Conservation (phyloP, 2,329 filamentous ascomycete species). For the Claviceps pazoutovae region DNA sequence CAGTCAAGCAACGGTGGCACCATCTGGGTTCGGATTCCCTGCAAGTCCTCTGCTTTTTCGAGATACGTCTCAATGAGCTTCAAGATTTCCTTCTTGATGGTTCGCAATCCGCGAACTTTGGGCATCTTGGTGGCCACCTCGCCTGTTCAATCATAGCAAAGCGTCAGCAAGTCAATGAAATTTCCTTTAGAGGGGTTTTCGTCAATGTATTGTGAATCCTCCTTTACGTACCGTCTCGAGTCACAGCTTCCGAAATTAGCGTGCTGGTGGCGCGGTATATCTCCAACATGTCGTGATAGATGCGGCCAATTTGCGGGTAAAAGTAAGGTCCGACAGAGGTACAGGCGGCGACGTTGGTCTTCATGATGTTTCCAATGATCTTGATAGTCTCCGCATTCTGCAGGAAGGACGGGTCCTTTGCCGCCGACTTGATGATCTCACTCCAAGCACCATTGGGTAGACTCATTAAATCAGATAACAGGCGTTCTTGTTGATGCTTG, state of each 20-base stretch:
- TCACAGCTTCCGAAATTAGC: conserved; percentile 86
- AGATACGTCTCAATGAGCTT: conserved; percentile 98
- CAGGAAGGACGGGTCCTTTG: conserved; percentile 69
- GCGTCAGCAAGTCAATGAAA: not conserved
- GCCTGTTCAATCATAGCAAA: conserved; percentile 31
- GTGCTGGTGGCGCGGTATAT: conserved; percentile 98
- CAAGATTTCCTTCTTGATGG: conserved; percentile 98
- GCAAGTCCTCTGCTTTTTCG: conserved; percentile 90
- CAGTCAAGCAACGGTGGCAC: conserved; percentile 92
- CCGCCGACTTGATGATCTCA: conserved; percentile 79
- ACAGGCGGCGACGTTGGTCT: conserved; percentile 98
- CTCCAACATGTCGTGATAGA: conserved; percentile 96
- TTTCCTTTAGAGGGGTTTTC: not conserved
- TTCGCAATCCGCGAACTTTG: conserved; percentile 84
- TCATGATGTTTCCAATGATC: conserved; percentile 99
- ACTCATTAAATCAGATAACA: conserved; percentile 84
- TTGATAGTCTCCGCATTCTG: conserved; percentile 95
- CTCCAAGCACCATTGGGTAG: conserved; percentile 93
- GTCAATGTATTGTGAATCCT: conserved; percentile 15
- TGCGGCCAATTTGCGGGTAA: conserved; percentile 92
- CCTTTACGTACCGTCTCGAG: conserved; percentile 53
- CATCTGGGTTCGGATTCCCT: conserved; percentile 85
- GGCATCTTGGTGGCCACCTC: conserved; percentile 95
- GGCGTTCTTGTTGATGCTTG: conserved; percentile 80
- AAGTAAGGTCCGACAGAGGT: conserved; percentile 94